These are phyloP conservation scores for Xylariaceae sp. DNA, from an alignment of 2,329 filamentous ascomycete genomes.

Conservation along the genomic window DNA sequence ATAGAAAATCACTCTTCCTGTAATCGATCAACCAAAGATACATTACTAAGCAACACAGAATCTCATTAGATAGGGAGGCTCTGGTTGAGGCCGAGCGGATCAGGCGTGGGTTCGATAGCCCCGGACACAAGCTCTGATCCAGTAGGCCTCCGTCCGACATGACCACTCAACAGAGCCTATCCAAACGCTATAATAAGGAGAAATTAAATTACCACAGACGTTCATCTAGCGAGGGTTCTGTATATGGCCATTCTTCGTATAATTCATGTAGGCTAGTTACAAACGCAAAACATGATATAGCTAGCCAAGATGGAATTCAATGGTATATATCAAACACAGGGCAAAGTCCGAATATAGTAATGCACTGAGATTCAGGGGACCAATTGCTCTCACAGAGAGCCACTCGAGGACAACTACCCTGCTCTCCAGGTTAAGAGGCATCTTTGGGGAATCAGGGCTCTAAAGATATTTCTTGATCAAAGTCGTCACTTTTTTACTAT, in stretches of 20 bases:
- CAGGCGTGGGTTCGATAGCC: conserved; percentile 14
- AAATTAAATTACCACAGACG: conserved; percentile 11
- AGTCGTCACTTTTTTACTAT: conserved; percentile 6
- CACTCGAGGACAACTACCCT: conserved; percentile 3
- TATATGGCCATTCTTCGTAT: conserved; percentile 5
- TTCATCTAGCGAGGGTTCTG: background rate
- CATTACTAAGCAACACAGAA: conserved; percentile 11
- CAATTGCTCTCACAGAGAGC: background rate
- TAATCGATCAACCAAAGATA: conserved; percentile 16
- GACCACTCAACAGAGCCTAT: conserved; percentile 3
- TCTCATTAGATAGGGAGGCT: conserved; percentile 1
- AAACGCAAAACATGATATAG: conserved; percentile 11
- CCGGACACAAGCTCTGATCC: conserved; percentile 11
- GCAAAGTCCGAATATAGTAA: conserved; percentile 5
- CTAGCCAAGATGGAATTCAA: conserved; percentile 8
- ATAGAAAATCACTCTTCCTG: conserved; percentile 4
- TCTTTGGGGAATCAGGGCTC: background rate
- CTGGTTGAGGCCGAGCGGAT: conserved; percentile 9
- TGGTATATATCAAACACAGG: conserved; percentile 8
- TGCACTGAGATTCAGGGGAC: conserved; percentile 1
- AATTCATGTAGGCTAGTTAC: background rate
- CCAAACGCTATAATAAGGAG: conserved; percentile 14
- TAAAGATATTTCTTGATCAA: conserved; percentile 10
- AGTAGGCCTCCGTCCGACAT: conserved; percentile 1
- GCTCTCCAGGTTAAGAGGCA: conserved; percentile 5